Evolutionary conservation across 805 yeast species (phyloP), one percentile per base, ranked within the genome.

Genomic region (Candida ortonii): DNA sequence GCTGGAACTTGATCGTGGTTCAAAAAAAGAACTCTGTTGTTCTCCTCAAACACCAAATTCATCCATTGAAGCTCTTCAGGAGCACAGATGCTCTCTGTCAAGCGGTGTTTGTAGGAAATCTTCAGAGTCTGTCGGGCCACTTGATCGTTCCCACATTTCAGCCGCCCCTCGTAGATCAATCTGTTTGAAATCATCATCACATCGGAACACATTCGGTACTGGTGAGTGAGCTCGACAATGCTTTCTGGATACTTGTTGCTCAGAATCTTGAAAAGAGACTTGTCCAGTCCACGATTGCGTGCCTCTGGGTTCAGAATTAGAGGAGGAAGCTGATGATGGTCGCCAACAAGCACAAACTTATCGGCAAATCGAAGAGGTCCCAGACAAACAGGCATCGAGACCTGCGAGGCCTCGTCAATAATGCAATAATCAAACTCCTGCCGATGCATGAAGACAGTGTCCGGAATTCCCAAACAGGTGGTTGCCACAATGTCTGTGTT

Each of bases 361-460:
- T 82, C 80, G 21, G 88, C 80, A 44, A 73, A 75, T 20, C 88
- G 60, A 29, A 93, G 57, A 0, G 98, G 97, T 0, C 97, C 98
- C 18, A 93, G 58, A 47, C 94, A 84, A 5, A 85, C 70, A 0
- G 99, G 98, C 70, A 90, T 69, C 0, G 97, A 82, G 1, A 90
- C 84, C 53, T 93, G 98, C 1, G 97, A 88, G 0, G 97, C 97
- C 57, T 93, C 99, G 57, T 93, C 99, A 27, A 93, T 73, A 25
- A 93, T 88, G 53, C 97, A 94, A 53, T 84, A 90, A 52, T 93
- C 98, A 59, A 93, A 93, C 11, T 64, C 68, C 21, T 50, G 66
- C 50, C 71, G 61, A 34, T 68, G 59, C 14, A 56, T 65, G 49
- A 88, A 80, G 3, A 78, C 57, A 53, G 78, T 67, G 52, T 81